phyloP scores from a whole-genome alignment of 805 yeast species.

The Metschnikowia proteae region DNA sequence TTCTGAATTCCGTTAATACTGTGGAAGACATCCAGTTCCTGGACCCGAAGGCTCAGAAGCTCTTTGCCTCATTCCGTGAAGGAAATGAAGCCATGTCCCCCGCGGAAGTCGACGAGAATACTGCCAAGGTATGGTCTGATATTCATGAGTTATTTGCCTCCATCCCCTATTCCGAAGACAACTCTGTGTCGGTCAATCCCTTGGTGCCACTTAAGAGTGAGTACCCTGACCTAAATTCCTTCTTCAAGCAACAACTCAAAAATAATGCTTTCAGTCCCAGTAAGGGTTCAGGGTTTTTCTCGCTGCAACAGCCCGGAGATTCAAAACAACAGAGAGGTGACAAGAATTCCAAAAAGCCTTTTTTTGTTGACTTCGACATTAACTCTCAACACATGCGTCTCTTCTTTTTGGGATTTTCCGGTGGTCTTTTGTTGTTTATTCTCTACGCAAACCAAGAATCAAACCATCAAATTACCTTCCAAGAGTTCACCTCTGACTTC shows the following conservation, averaged over 20 bases:
- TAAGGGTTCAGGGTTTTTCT: neutral
- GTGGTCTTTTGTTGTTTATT: constrained; percentile 26
- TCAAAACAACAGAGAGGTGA: constrained; percentile 8
- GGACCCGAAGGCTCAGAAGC: constrained; percentile 22
- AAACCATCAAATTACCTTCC: constrained; percentile 72
- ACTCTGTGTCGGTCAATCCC: constrained; percentile 1
- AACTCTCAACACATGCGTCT: constrained; percentile 22
- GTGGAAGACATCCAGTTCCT: constrained; percentile 28
- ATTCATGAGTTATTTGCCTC: constrained; percentile 26
- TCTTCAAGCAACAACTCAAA: neutral
- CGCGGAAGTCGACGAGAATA: constrained; percentile 1
- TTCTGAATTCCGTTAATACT: constrained; percentile 24
- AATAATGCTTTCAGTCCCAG: neutral
- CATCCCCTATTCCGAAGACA: constrained; percentile 21
- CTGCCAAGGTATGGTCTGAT: constrained; percentile 27
- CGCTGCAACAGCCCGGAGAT: constrained; percentile 2
- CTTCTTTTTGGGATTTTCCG: constrained; percentile 32
- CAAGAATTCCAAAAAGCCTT: constrained; percentile 4
- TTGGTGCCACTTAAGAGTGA: neutral
- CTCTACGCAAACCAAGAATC: constrained; percentile 20
- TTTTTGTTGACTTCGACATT: constrained; percentile 23
- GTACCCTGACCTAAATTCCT: constrained; percentile 1
- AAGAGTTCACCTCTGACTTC: constrained; percentile 76
- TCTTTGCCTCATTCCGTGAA: constrained; percentile 14
- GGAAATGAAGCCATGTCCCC: neutral